These are phyloP conservation scores for Globisporangium sylvaticum DNA, from an alignment of 352 stramenopile genomes.

Conservation along the genomic window DNA sequence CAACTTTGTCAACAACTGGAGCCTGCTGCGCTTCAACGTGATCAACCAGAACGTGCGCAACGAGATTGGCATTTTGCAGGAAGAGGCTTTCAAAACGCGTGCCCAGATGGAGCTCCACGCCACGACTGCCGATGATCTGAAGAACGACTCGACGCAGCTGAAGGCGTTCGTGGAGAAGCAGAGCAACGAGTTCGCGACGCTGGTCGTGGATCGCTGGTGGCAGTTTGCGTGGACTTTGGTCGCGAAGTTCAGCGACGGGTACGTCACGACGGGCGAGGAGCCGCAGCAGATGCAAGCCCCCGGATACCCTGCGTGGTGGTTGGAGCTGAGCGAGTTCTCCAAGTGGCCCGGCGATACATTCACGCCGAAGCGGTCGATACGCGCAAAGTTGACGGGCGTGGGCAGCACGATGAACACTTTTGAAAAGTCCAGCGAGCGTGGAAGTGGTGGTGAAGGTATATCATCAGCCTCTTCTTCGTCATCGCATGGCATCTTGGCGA, in stretches of 20 bases:
- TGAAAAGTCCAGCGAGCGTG: background rate
- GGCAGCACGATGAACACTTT: slow-evolving; percentile 20
- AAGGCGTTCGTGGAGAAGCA: slow-evolving; percentile 27
- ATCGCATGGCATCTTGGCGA: slow-evolving; percentile 2
- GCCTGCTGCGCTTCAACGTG: slow-evolving; percentile 62
- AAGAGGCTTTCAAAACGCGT: slow-evolving; percentile 27
- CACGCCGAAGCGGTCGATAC: slow-evolving; percentile 40
- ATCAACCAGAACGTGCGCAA: slow-evolving; percentile 56
- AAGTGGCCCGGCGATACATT: slow-evolving; percentile 70
- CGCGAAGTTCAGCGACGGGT: slow-evolving; percentile 72
- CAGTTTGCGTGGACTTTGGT: slow-evolving; percentile 57
- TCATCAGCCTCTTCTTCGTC: slow-evolving; percentile 1
- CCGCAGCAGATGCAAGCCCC: slow-evolving; percentile 36
- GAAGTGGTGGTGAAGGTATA: background rate
- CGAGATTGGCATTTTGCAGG: slow-evolving; percentile 37
- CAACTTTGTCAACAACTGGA: slow-evolving; percentile 88
- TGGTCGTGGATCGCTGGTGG: slow-evolving; percentile 63
- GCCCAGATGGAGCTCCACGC: slow-evolving; percentile 13
- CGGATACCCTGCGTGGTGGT: slow-evolving; percentile 64
- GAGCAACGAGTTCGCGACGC: slow-evolving; percentile 52
- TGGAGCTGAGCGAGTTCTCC: slow-evolving; percentile 51
- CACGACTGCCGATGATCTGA: background rate
- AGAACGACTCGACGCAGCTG: slow-evolving; percentile 14
- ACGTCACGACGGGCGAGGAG: slow-evolving; percentile 62
- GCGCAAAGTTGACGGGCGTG: slow-evolving; percentile 35